A percentile compares a stretch with the other conserved stretches of the same genome.
Evolutionary conservation across 768 basidiomycete genomes (phyloP).

Genomic region (Boletales sp.): DNA sequence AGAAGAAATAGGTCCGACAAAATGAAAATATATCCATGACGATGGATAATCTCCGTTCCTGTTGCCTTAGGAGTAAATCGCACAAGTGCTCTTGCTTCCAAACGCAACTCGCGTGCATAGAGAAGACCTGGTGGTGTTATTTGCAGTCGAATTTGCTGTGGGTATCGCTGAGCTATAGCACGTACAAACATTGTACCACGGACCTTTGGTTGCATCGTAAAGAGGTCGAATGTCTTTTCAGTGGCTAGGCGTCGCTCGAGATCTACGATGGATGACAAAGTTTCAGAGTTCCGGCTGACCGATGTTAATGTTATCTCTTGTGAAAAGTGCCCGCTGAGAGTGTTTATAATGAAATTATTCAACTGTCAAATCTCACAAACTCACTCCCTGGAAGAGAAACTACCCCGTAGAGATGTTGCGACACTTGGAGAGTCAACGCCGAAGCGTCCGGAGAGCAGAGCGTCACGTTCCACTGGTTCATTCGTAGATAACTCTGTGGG

Average conservation of each 20-base stretch:
- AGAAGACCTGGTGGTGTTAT: constrained; percentile 77
- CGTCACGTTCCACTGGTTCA: background rate
- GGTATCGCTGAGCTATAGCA: constrained; percentile 3
- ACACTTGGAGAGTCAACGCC: constrained; percentile 37
- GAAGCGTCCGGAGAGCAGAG: constrained; percentile 22
- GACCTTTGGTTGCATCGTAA: constrained; percentile 93
- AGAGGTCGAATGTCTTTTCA: constrained; percentile 83
- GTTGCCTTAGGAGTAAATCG: constrained; percentile 76
- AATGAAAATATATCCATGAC: constrained; percentile 77
- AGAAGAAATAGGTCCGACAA: constrained; percentile 91
- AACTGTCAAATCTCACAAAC: constrained; percentile 17
- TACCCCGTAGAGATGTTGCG: constrained; percentile 49
- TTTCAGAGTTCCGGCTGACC: constrained; percentile 45
- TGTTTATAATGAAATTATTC: constrained; percentile 6
- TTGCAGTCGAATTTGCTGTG: constrained; percentile 84
- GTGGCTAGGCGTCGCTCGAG: constrained; percentile 80
- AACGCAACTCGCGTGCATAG: constrained; percentile 73
- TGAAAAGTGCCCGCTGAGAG: constrained; percentile 53
- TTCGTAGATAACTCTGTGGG: background rate
- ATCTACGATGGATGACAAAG: constrained; percentile 57
- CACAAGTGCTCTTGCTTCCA: constrained; percentile 68
- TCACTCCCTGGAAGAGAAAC: constrained; percentile 55
- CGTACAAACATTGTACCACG: constrained; percentile 4
- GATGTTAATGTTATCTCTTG: constrained; percentile 57
- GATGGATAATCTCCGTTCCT: constrained; percentile 70